These are phyloP conservation scores for Obelidium mucronatum DNA, from an alignment of 192 early-diverging fungal species.

Conservation along the genomic window DNA sequence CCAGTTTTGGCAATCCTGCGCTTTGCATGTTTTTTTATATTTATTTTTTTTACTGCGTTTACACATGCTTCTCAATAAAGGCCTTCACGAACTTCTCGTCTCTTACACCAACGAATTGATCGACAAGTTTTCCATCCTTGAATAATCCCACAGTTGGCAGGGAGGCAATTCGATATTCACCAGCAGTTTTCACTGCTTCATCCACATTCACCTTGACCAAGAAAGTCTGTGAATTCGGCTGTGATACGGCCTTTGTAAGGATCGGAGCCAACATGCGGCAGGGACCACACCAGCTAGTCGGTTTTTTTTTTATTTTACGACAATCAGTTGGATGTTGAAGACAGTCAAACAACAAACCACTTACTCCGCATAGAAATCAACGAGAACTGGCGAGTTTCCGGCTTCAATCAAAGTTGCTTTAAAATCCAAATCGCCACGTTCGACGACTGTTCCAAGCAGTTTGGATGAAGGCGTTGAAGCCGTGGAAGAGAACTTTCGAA, in stretches of 20 bases:
- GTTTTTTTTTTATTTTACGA: no score
- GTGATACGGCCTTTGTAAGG: constrained; percentile 67
- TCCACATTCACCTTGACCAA: constrained; percentile 84
- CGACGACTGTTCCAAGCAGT: constrained; percentile 56
- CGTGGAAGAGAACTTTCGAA: background rate
- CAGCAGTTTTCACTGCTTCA: constrained; percentile 62
- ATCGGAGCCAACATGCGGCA: constrained; percentile 80
- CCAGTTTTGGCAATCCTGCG: constrained; percentile 7
- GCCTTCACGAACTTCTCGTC: constrained; percentile 57
- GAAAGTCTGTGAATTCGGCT: constrained; percentile 64
- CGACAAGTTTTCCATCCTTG: constrained; percentile 65
- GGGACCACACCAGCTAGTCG: constrained; percentile 80
- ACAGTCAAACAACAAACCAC: no score
- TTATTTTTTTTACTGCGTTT: background rate
- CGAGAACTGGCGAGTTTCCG: constrained; percentile 68
- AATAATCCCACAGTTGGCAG: constrained; percentile 81
- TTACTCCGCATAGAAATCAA: constrained; percentile 84
- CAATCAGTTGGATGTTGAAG: no score
- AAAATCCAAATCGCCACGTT: constrained; percentile 68
- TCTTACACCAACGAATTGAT: constrained; percentile 72
- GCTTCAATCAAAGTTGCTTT: constrained; percentile 62
- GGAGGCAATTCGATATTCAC: constrained; percentile 70
- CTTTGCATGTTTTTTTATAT: background rate
- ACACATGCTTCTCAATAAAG: constrained; percentile 52
- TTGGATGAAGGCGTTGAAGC: background rate